Evolutionary conservation across 2,329 filamentous ascomycete species (phyloP), one percentile per base, ranked within the genome.

Genomic region (Dothiorella sarmentorum): DNA sequence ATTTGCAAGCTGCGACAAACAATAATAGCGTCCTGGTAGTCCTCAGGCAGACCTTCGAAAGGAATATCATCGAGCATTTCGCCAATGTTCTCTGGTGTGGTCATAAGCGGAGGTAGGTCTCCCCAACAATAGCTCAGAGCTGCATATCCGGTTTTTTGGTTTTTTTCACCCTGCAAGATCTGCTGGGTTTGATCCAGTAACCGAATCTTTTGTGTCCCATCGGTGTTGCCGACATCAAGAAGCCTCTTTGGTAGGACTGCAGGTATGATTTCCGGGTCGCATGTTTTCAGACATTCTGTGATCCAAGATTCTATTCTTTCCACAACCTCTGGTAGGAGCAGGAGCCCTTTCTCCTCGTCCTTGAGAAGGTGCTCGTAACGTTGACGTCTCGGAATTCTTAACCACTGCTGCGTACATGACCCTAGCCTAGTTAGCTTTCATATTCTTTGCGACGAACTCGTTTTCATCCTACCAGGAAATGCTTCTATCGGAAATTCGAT

Each of bases 51-150:
- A 5, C 11, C 24, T 3, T 20, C 18, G 17, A 27, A 42, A n/a
- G 27, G 17, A 15, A 59, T 59, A 7, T n/a, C 3, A 0, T 18
- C 24, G 20, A n/a, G 5, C 20, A 26, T 47, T 20, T n/a, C 24
- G 4, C 42, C 5, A 9, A 49, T 20, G 29, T 63, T 68, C 1
- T 38, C 49, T 18, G 59, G 59, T n/a, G 64, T 43, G 0, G 66
- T 69, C n/a, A 55, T 58, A 10, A 67, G 63, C 4, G 27, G 27
- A 43, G 22, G 33, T 7, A 59, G 27, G 17, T 52, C 40, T 0
- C 66, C 66, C 67, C 65, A 69, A 35, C 67, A 67, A 49, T 69
- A 63, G 24, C 64, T 66, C 5, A 68, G 60, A 40, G 20, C 33
- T 37, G 29, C 35, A 6, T 51, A 35, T 27, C 31, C 22, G 7